A percentile compares a stretch with the other conserved stretches of the same genome.
Conservation (phyloP, 2,329 filamentous ascomycete species). For the Fusarium oxysporum region DNA sequence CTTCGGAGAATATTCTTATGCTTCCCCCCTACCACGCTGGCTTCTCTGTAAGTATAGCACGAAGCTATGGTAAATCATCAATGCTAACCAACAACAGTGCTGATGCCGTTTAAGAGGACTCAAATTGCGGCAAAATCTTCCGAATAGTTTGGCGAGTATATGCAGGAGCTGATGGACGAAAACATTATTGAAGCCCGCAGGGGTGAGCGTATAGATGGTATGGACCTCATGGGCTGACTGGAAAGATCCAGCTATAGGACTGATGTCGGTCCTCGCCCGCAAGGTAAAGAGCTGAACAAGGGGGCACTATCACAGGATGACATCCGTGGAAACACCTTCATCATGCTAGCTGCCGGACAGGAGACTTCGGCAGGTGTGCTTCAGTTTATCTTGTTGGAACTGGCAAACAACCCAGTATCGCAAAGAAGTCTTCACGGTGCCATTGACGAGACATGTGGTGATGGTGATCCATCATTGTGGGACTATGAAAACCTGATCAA, state of each 20-base stretch:
- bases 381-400: slow-evolving; percentile 75
- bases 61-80: not conserved
- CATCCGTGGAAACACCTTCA: slow-evolving; percentile 78
- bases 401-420: slow-evolving; percentile 72
- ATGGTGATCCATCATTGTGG: slow-evolving; percentile 71
- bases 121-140: slow-evolving; percentile 66
- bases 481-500: slow-evolving; percentile 76
- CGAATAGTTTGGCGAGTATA: slow-evolving; percentile 74
- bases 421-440: slow-evolving; percentile 77
- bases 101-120: slow-evolving; percentile 63
- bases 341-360: slow-evolving; percentile 79
- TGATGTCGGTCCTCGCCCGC: not conserved
- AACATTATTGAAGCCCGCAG: slow-evolving; percentile 62
- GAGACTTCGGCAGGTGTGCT: slow-evolving; percentile 83
- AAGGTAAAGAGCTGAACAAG: slow-evolving; percentile 33
- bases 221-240: slow-evolving; percentile 66
- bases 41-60: slow-evolving; percentile 59
- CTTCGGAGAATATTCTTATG: slow-evolving; percentile 73
- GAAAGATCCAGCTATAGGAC: slow-evolving; percentile 55
- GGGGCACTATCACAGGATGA: slow-evolving; percentile 68
- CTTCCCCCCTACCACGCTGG: slow-evolving; percentile 70
- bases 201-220: slow-evolving; percentile 55
- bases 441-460: slow-evolving; percentile 72
- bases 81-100: slow-evolving; percentile 45
- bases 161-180: slow-evolving; percentile 74